phyloP scores from a whole-genome alignment of 495 filamentous ascomycete genomes.

The Cenococcum geophilum region DNA sequence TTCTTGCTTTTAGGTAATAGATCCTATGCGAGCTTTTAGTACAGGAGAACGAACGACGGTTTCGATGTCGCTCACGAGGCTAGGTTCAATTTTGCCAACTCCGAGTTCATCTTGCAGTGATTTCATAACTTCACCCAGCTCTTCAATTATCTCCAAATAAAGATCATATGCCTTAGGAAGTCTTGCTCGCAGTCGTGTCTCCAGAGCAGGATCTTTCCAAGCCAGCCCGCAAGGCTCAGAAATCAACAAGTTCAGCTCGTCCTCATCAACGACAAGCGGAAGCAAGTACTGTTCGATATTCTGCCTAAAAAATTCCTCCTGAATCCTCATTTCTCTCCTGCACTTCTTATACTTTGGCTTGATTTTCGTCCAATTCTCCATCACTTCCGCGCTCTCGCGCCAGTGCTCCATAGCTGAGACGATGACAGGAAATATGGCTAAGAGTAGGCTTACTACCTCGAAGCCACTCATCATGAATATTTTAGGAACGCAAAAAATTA shows the following conservation, averaged over 20 bases:
- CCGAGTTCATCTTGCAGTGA: not conserved
- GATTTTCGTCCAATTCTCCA: conserved; percentile 18
- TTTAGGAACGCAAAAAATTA: not conserved
- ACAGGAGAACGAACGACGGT: not conserved
- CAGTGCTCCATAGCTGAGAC: conserved; percentile 20
- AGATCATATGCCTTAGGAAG: conserved; percentile 16
- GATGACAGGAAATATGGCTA: conserved; percentile 24
- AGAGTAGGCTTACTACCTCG: conserved; percentile 18
- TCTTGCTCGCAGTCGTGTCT: conserved; percentile 13
- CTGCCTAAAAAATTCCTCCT: conserved; percentile 30
- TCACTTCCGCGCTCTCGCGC: conserved; percentile 16
- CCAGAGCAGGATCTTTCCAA: conserved; percentile 20
- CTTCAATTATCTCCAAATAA: conserved; percentile 1
- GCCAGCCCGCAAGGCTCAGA: conserved; percentile 12
- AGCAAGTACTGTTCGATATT: conserved; percentile 33
- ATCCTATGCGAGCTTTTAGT: not conserved
- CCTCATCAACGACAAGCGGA: conserved; percentile 32
- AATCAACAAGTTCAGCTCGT: conserved; percentile 18
- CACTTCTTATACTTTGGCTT: conserved; percentile 19
- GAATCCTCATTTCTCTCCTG: conserved; percentile 28
- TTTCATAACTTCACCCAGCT: not conserved
- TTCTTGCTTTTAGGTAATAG: not conserved
- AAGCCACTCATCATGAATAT: conserved; percentile 21
- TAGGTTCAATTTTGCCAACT: not conserved
- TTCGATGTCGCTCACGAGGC: not conserved